These are phyloP conservation scores for Gynostemma pentaphyllum DNA, from an alignment of 306 rosid species.

Conservation along the genomic window DNA sequence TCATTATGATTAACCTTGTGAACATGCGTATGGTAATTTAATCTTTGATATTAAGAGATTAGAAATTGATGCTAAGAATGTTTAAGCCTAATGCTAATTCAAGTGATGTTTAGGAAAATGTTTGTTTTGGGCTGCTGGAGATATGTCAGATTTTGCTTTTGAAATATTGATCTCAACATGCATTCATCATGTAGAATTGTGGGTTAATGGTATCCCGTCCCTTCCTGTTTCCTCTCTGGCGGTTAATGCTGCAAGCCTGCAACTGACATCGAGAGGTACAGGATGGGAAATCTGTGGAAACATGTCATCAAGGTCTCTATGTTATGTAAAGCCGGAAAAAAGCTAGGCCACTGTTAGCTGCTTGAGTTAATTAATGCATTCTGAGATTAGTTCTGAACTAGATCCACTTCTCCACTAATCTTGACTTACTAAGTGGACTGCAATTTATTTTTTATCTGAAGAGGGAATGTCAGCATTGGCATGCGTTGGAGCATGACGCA, in stretches of 20 bases:
- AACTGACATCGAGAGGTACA: too few species aligned
- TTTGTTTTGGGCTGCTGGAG: background rate
- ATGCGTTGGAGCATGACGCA: background rate
- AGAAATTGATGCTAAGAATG: background rate
- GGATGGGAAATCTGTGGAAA: constrained; percentile 62
- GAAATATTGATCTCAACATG: constrained; percentile 14
- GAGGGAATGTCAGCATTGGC: constrained; percentile 7
- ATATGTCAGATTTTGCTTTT: background rate
- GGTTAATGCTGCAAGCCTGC: constrained; percentile 54
- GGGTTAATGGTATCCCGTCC: constrained; percentile 51
- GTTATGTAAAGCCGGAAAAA: constrained; percentile 42
- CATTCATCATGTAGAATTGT: constrained; percentile 36
- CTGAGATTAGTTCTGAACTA: constrained; percentile 41
- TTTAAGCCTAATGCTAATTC: background rate
- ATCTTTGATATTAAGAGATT: background rate
- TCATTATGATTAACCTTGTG: background rate
- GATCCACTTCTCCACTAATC: constrained; percentile 31
- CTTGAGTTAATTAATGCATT: constrained; percentile 44
- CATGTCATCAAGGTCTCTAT: constrained; percentile 68
- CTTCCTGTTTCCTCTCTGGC: constrained; percentile 52
- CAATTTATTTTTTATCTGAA: background rate
- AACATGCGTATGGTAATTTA: background rate
- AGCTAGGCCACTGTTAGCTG: constrained; percentile 49
- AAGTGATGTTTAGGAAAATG: background rate
- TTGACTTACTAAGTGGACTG: background rate